Evolutionary conservation across 2,329 filamentous ascomycete species (phyloP).

Genomic region (Colletotrichum brevisporum): DNA sequence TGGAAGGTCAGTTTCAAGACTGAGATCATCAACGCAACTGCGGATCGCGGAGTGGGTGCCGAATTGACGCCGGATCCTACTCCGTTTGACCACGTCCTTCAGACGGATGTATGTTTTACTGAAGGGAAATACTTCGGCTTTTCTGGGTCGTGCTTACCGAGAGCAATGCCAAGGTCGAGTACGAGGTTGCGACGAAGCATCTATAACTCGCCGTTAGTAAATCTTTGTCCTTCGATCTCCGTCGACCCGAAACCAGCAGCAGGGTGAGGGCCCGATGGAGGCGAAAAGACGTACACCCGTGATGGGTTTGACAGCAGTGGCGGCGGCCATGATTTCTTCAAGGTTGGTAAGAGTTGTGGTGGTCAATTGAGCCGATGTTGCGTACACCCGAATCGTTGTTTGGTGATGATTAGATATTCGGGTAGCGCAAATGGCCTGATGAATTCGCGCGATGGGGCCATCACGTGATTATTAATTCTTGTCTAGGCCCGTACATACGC

Average conservation of each 20-base stretch:
- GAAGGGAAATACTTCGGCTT: background rate
- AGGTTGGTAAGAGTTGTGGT: conserved; percentile 28
- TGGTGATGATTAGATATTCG: conserved; percentile 22
- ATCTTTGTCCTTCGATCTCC: conserved; percentile 24
- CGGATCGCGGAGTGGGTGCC: background rate
- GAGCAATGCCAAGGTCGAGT: conserved; percentile 67
- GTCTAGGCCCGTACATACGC: no score
- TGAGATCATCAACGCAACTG: no score
- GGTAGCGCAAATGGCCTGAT: conserved; percentile 37
- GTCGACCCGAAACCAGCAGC: conserved; percentile 30
- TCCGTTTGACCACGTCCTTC: no score
- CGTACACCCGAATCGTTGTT: conserved; percentile 17
- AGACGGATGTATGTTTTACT: background rate
- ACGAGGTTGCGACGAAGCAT: conserved; percentile 74
- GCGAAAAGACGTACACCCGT: conserved; percentile 67
- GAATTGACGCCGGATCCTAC: no score
- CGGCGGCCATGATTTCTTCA: conserved; percentile 61
- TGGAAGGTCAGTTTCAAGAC: background rate
- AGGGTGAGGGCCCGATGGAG: conserved; percentile 49
- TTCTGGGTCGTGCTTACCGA: conserved; percentile 59
- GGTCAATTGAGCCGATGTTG: conserved; percentile 33
- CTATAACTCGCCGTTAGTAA: conserved; percentile 58
- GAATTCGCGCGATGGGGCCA: conserved; percentile 31
- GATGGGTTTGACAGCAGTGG: conserved; percentile 63
- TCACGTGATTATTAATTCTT: conserved; percentile 37